phyloP scores from a whole-genome alignment of 768 basidiomycete species.

The Sistotremastrum suecicum region DNA sequence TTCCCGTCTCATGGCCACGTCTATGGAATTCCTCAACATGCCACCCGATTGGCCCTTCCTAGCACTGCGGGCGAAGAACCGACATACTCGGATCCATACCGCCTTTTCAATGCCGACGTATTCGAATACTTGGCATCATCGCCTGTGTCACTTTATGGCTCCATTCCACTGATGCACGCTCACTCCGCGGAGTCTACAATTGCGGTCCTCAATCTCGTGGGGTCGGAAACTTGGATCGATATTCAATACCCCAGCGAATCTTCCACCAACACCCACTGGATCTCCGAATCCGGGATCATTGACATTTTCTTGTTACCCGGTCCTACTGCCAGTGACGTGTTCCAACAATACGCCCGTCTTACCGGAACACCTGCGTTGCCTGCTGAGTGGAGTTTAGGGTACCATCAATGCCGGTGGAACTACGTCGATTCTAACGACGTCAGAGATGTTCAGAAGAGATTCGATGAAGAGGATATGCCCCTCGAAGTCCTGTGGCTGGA shows the following conservation, averaged over 20 bases:
- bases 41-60: conserved; percentile 78
- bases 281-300: conserved; percentile 92
- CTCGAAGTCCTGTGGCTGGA: conserved; percentile 97
- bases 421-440: conserved; percentile 87
- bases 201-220: conserved; percentile 76
- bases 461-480: conserved; percentile 91
- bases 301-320: conserved; percentile 92
- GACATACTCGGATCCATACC: conserved; percentile 79
- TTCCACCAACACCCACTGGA: conserved; percentile 88
- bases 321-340: conserved; percentile 68
- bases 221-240: conserved; percentile 92
- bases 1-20: conserved; percentile 88
- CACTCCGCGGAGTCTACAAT: conserved; percentile 81
- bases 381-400: conserved; percentile 79
- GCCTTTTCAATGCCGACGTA: conserved; percentile 90
- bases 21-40: conserved; percentile 95
- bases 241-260: conserved; percentile 52
- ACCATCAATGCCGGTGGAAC: conserved; percentile 99
- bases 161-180: conserved; percentile 87
- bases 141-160: conserved; percentile 75
- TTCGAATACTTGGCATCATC: conserved; percentile 87
- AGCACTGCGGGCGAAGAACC: conserved; percentile 71
- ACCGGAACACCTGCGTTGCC: conserved; percentile 86
- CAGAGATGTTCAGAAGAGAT: conserved; percentile 66
- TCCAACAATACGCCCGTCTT: conserved; percentile 71